A percentile compares a stretch with the other conserved stretches of the same genome.
phyloP scores from a whole-genome alignment of 257 asterid genomes.

The Penstemon eatonii region DNA sequence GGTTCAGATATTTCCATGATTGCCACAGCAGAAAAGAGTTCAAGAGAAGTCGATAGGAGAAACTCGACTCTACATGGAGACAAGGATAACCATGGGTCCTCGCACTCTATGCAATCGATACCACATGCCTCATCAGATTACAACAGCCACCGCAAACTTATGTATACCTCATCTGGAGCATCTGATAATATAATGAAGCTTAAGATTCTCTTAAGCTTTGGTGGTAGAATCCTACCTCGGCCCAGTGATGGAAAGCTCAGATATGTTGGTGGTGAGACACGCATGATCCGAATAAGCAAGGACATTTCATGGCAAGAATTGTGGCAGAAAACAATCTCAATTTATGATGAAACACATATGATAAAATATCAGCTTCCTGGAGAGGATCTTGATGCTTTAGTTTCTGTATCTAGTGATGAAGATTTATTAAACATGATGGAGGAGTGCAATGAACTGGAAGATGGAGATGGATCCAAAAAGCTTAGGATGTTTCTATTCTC shows the following conservation, averaged over 20 bases:
- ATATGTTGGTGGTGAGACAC: constrained; percentile 96
- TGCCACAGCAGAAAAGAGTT: constrained; percentile 42
- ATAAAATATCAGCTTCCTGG: constrained; percentile 94
- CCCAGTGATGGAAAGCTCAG: constrained; percentile 93
- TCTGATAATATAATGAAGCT: constrained; percentile 57
- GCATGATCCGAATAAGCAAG: constrained; percentile 71
- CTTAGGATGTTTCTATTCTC: constrained; percentile 86
- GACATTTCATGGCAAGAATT: constrained; percentile 70
- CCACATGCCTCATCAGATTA: constrained; percentile 46
- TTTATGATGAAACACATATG: constrained; percentile 57
- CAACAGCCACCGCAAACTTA: constrained; percentile 36
- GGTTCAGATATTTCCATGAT: constrained; percentile 64
- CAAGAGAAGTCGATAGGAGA: constrained; percentile 40
- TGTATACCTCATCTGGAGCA: constrained; percentile 52
- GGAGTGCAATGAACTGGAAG: constrained; percentile 64
- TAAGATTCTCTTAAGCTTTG: constrained; percentile 87
- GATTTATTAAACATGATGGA: constrained; percentile 94
- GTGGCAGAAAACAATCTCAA: constrained; percentile 53
- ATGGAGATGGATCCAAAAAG: constrained; percentile 55
- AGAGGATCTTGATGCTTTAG: constrained; percentile 92
- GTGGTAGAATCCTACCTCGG: constrained; percentile 85
- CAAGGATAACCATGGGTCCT: constrained; percentile 41
- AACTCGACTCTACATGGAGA: constrained; percentile 44
- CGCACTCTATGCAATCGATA: constrained; percentile 35
- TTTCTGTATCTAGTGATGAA: constrained; percentile 82